A percentile compares a stretch with the other conserved stretches of the same genome.
Conservation (phyloP, 2,329 filamentous ascomycete genomes). For the Aspergillus costaricaensis region DNA sequence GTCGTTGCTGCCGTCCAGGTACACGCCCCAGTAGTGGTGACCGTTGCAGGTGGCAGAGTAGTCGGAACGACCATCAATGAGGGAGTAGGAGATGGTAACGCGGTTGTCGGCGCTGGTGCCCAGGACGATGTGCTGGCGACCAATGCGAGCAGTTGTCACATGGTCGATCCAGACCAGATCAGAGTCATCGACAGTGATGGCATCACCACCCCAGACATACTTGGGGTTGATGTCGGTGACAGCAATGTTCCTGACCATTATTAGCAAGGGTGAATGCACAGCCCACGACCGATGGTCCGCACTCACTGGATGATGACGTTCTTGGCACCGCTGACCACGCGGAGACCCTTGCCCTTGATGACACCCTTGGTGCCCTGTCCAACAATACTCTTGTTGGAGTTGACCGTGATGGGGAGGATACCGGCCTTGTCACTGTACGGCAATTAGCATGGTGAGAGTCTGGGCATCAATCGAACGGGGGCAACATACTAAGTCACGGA, state of each 20-base stretch:
- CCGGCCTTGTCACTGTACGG: slow-evolving; percentile 53
- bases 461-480: too few relatives aligned
- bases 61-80: slow-evolving; percentile 57
- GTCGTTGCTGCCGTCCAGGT: slow-evolving; percentile 59
- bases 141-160: slow-evolving; percentile 54
- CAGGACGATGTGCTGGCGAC: slow-evolving; percentile 62
- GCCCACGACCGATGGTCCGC: not conserved
- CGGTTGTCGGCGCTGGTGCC: slow-evolving; percentile 56
- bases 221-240: slow-evolving; percentile 60
- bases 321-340: slow-evolving; percentile 48
- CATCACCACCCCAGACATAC: slow-evolving; percentile 63
- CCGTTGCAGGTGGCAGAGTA: slow-evolving; percentile 61
- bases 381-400: slow-evolving; percentile 60
- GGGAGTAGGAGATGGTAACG: slow-evolving; percentile 61
- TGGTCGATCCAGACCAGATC: slow-evolving; percentile 51
- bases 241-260: slow-evolving; percentile 48
- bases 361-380: slow-evolving; percentile 56
- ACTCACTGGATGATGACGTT: slow-evolving; percentile 60
- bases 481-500: slow-evolving; percentile 37
- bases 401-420: slow-evolving; percentile 52
- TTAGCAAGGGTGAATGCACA: not conserved
- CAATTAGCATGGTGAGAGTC: not conserved
- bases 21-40: slow-evolving; percentile 63
- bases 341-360: slow-evolving; percentile 60
- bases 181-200: slow-evolving; percentile 54